Conservation (phyloP, 805 yeast species). For the Pichia rugopelliculosa region DNA sequence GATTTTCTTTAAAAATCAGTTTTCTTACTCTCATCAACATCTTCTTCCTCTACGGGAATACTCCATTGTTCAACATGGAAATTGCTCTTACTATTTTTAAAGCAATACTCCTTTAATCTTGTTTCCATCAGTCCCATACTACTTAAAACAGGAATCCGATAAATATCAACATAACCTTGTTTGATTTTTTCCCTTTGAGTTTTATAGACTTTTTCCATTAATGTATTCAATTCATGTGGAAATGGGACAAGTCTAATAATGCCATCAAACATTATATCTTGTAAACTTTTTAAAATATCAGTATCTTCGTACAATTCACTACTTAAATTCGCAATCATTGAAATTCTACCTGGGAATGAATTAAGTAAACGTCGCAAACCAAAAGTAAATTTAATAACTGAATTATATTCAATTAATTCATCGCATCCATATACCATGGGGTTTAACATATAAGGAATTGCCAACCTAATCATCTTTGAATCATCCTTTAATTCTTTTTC, state of each 20-base stretch:
- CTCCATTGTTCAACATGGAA: constrained; percentile 93
- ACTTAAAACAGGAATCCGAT: constrained; percentile 63
- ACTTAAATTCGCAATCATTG: constrained; percentile 53
- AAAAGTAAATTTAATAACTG: constrained; percentile 54
- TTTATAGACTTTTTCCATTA: constrained; percentile 62
- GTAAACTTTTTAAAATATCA: constrained; percentile 43
- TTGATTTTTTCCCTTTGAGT: constrained; percentile 68
- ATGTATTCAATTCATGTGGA: constrained; percentile 59
- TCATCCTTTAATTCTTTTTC: constrained; percentile 32
- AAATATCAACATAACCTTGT: constrained; percentile 78
- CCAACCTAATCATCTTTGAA: constrained; percentile 52
- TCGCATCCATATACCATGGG: constrained; percentile 64
- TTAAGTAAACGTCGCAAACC: constrained; percentile 48
- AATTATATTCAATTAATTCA: constrained; percentile 28
- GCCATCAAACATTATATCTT: constrained; percentile 50
- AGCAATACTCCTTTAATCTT: constrained; percentile 71
- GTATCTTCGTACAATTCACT: constrained; percentile 54
- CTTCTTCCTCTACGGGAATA: constrained; percentile 89
- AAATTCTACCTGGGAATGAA: constrained; percentile 30
- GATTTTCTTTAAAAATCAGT: constrained; percentile 2
- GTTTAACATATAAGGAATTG: constrained; percentile 70
- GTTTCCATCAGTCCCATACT: constrained; percentile 77
- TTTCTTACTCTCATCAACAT: constrained; percentile 7
- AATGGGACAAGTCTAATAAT: constrained; percentile 76
- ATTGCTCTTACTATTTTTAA: constrained; percentile 72